phyloP scores from a whole-genome alignment of 2,329 filamentous ascomycete genomes.

The Calonectria pauciramosa region DNA sequence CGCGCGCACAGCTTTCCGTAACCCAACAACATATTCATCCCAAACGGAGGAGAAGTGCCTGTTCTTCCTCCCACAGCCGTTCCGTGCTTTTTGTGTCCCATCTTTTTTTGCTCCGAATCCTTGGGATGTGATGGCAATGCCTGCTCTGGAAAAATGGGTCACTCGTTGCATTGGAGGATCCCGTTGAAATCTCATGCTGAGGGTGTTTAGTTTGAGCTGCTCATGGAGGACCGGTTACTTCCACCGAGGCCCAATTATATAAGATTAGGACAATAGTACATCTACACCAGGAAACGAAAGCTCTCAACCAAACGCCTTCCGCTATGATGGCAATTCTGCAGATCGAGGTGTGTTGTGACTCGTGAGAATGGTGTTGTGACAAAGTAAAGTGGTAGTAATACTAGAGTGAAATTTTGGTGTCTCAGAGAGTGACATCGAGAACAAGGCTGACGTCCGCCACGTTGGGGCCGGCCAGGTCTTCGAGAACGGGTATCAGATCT shows the following conservation, averaged over 20 bases:
- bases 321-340: conserved; percentile 63
- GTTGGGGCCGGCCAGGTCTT: conserved; percentile 90
- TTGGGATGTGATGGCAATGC: conserved; percentile 49
- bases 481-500: conserved; percentile 96
- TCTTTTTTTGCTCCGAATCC: conserved; percentile 51
- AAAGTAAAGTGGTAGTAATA: conserved; percentile 47
- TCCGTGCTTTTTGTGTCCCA: conserved; percentile 44
- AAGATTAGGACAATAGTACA: conserved; percentile 67
- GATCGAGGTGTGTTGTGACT: conserved; percentile 51
- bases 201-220: conserved; percentile 38
- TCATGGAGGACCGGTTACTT: conserved; percentile 39
- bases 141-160: conserved; percentile 39
- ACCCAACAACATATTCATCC: conserved; percentile 29
- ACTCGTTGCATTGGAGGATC: conserved; percentile 34
- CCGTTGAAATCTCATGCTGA: conserved; percentile 39
- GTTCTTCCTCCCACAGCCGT: conserved; percentile 38
- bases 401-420: conserved; percentile 48
- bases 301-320: conserved; percentile 68
- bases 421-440: conserved; percentile 86
- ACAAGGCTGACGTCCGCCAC: conserved; percentile 98
- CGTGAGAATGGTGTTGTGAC: conserved; percentile 45
- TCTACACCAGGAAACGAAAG: conserved; percentile 64
- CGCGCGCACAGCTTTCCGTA: conserved; percentile 34
- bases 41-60: conserved; percentile 39
- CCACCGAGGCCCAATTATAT: conserved; percentile 55